Evolutionary conservation across 495 filamentous ascomycete species (phyloP).

Genomic region (Immersiella caudata): DNA sequence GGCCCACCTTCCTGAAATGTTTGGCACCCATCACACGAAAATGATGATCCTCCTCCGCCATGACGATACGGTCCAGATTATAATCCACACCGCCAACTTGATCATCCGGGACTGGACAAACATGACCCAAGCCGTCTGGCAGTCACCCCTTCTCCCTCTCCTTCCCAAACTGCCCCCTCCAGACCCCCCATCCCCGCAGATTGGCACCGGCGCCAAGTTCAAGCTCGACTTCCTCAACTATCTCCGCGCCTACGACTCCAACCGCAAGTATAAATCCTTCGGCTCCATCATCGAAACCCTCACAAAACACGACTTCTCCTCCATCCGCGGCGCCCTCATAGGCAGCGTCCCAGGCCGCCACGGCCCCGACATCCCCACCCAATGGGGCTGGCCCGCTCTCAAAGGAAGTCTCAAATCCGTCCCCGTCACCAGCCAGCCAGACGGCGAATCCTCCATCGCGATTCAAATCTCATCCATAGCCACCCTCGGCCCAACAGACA

Average conservation of each 20-base stretch:
- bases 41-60: constrained; percentile 82
- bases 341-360: constrained; percentile 75
- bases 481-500: constrained; percentile 70
- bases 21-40: constrained; percentile 81
- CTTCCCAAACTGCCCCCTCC: background rate
- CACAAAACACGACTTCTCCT: constrained; percentile 66
- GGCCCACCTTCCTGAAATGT: constrained; percentile 82
- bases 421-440: constrained; percentile 30
- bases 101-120: constrained; percentile 83
- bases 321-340: constrained; percentile 71
- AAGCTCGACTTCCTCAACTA: constrained; percentile 77
- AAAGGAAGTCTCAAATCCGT: constrained; percentile 61
- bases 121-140: constrained; percentile 86
- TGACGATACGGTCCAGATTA: constrained; percentile 74
- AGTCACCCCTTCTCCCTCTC: constrained; percentile 70
- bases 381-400: constrained; percentile 77
- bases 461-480: constrained; percentile 84
- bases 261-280: constrained; percentile 51
- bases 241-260: constrained; percentile 64
- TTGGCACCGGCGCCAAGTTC: constrained; percentile 71
- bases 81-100: constrained; percentile 92
- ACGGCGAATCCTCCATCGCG: constrained; percentile 54
- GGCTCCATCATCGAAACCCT: constrained; percentile 59
- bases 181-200: background rate
- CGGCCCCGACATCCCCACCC: constrained; percentile 50